phyloP scores from a whole-genome alignment of 2,329 filamentous ascomycete genomes.

The Botrytis byssoidea region DNA sequence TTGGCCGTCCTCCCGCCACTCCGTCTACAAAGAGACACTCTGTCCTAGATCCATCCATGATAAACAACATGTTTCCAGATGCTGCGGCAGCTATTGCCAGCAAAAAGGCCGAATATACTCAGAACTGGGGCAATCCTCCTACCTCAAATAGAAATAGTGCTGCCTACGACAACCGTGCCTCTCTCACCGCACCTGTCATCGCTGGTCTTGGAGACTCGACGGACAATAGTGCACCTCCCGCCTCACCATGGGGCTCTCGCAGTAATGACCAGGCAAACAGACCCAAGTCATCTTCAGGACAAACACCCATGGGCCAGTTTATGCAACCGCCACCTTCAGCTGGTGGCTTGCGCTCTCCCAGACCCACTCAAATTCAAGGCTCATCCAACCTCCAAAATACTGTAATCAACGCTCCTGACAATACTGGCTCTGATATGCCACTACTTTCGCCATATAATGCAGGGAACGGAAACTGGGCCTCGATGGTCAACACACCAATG shows the following conservation, averaged over 20 bases:
- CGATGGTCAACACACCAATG: slow-evolving; percentile 98
- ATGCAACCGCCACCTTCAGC: slow-evolving; percentile 76
- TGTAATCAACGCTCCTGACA: slow-evolving; percentile 72
- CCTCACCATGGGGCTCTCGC: slow-evolving; percentile 74
- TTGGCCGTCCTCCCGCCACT: slow-evolving; percentile 75
- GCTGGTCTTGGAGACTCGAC: slow-evolving; percentile 64
- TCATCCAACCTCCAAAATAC: slow-evolving; percentile 78
- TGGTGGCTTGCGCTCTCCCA: slow-evolving; percentile 70
- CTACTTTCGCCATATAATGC: slow-evolving; percentile 80
- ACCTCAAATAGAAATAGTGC: slow-evolving; percentile 91
- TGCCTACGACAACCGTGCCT: slow-evolving; percentile 69
- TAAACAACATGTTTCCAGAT: slow-evolving; percentile 99
- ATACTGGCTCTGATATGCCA: slow-evolving; percentile 68
- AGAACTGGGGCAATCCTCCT: slow-evolving; percentile 86
- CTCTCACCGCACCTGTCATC: slow-evolving; percentile 73
- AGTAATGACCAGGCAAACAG: slow-evolving; percentile 53
- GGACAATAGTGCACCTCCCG: slow-evolving; percentile 60
- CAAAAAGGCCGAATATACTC: slow-evolving; percentile 95
- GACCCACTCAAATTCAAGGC: slow-evolving; percentile 60
- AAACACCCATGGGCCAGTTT: slow-evolving; percentile 91
- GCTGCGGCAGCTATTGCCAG: slow-evolving; percentile 97
- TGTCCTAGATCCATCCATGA: slow-evolving; percentile 86
- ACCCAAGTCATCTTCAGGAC: slow-evolving; percentile 76
- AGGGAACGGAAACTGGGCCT: slow-evolving; percentile 92
- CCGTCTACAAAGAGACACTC: slow-evolving; percentile 87